phyloP scores from a whole-genome alignment of 2,329 filamentous ascomycete species.

The Lasiodiplodia hormozganensis region DNA sequence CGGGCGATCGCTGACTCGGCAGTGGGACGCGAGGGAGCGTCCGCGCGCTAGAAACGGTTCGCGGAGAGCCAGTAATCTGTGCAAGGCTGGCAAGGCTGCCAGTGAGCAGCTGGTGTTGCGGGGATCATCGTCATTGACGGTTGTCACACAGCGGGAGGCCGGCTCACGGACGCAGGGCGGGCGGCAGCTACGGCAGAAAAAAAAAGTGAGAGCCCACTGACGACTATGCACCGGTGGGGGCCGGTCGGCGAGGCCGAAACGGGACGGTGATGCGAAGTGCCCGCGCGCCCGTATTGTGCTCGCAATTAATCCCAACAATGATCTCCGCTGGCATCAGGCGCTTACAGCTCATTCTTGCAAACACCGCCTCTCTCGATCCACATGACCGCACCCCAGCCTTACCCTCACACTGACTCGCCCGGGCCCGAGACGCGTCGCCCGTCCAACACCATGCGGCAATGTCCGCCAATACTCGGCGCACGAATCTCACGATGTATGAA shows the following conservation, averaged over 20 bases:
- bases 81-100: constrained; percentile 13
- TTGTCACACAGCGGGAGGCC: not conserved
- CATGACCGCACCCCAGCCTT: constrained; percentile 14
- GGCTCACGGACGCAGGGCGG: constrained; percentile 8
- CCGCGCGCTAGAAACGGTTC: constrained; percentile 2
- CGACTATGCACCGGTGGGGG: constrained; percentile 3
- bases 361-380: constrained; percentile 25
- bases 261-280: constrained; percentile 16
- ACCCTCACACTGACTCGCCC: not conserved
- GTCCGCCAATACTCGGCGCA: constrained; percentile 4
- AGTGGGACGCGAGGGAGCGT: not conserved
- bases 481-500: constrained; percentile 26
- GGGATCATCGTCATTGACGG: constrained; percentile 18
- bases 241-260: constrained; percentile 14
- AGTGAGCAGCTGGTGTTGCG: constrained; percentile 10
- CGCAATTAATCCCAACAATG: constrained; percentile 22
- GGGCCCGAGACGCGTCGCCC: not conserved
- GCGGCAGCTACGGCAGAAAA: constrained; percentile 14
- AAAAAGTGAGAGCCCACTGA: constrained; percentile 6
- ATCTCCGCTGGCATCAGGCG: constrained; percentile 20
- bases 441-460: constrained; percentile 18
- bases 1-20: constrained; percentile 3
- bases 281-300: constrained; percentile 1
- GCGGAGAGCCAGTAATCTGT: constrained; percentile 2
- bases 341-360: constrained; percentile 19